Percentiles rank a stretch among this genome's conserved stretches.
phyloP scores from a whole-genome alignment of 306 rosid genomes.

The Cucumis hystrix region DNA sequence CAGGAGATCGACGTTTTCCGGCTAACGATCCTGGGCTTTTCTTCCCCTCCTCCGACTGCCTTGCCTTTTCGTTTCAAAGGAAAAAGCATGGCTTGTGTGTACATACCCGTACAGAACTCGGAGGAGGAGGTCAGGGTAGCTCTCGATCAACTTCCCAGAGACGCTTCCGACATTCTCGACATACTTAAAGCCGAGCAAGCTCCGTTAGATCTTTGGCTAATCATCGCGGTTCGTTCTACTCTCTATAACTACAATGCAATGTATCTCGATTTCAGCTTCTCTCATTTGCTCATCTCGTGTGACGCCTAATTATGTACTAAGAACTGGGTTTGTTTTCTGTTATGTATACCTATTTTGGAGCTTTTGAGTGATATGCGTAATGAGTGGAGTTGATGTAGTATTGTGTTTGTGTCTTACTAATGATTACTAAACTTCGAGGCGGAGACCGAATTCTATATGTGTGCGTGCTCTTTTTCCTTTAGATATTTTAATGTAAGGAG shows the following conservation, averaged over 20 bases:
- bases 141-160: slow-evolving; percentile 89
- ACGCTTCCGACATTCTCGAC: slow-evolving; percentile 89
- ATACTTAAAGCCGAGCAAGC: slow-evolving; percentile 99
- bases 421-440: neutral
- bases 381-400: neutral
- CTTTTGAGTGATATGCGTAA: neutral
- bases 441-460: neutral
- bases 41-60: neutral
- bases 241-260: neutral
- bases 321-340: neutral
- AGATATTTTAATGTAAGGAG: neutral
- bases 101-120: slow-evolving; percentile 96
- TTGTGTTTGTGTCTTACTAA: neutral
- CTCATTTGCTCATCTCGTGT: neutral
- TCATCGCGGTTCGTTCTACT: slow-evolving; percentile 58
- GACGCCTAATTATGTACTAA: neutral
- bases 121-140: slow-evolving; percentile 97
- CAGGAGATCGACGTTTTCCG: slow-evolving; percentile 25
- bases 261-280: neutral
- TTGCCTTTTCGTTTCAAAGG: neutral
- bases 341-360: neutral
- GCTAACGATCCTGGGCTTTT: neutral
- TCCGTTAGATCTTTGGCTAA: slow-evolving; percentile 97
- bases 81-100: slow-evolving; percentile 61
- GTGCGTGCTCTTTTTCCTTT: neutral